Percentiles rank a stretch among this genome's conserved stretches.
These are phyloP conservation scores for Botrytis sinoallii DNA, from an alignment of 2,329 filamentous ascomycete genomes.

Conservation along the genomic window DNA sequence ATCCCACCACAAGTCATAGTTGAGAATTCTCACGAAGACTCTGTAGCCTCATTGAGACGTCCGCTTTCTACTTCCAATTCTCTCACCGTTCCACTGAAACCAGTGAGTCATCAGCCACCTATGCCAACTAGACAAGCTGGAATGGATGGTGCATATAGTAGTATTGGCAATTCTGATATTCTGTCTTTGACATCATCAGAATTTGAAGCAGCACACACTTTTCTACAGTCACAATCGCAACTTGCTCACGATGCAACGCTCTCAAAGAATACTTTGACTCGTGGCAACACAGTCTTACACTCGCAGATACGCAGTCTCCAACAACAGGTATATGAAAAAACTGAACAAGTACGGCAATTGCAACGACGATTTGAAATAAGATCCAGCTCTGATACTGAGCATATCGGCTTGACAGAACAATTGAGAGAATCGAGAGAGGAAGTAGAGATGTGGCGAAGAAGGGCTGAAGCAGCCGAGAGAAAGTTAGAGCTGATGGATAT, in stretches of 20 bases:
- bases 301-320: slow-evolving; percentile 50
- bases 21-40: slow-evolving; percentile 3
- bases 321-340: slow-evolving; percentile 45
- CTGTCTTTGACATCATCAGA: background rate
- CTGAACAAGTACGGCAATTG: slow-evolving; percentile 47
- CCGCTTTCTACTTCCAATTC: background rate
- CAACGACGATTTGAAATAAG: slow-evolving; percentile 47
- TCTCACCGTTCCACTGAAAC: slow-evolving; percentile 11
- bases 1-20: background rate
- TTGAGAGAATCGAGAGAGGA: slow-evolving; percentile 46
- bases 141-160: slow-evolving; percentile 16
- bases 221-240: background rate
- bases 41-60: background rate
- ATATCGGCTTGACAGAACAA: slow-evolving; percentile 49
- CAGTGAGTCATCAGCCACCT: background rate
- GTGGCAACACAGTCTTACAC: slow-evolving; percentile 42
- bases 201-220: slow-evolving; percentile 9
- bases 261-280: slow-evolving; percentile 17
- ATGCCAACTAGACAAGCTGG: background rate
- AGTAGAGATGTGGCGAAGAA: slow-evolving; percentile 49
- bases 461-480: slow-evolving; percentile 55
- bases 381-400: slow-evolving; percentile 36
- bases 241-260: background rate
- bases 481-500: slow-evolving; percentile 43
- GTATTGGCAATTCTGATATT: slow-evolving; percentile 9